A percentile compares a stretch with the other conserved stretches of the same genome.
Evolutionary conservation across 371 early-diverging fungal genomes (phyloP).

Genomic region (Quaeritorhiza haematococci): DNA sequence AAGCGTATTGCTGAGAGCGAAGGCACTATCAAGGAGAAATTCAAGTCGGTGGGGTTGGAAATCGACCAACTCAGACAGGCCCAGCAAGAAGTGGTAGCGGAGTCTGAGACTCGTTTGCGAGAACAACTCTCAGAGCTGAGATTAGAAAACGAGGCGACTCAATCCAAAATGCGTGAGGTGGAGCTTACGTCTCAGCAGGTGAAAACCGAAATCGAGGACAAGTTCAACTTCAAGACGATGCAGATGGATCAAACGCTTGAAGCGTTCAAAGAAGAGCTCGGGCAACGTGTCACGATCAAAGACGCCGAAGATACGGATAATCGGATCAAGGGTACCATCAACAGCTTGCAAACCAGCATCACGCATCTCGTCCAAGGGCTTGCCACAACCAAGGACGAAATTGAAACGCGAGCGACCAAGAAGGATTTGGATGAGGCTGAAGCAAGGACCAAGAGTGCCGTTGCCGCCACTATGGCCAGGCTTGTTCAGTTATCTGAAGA

Average conservation of each 20-base stretch:
- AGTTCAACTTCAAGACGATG: slow-evolving; percentile 18
- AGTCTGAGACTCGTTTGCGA: slow-evolving; percentile 13
- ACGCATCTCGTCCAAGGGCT: slow-evolving; percentile 1
- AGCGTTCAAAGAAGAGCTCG: slow-evolving; percentile 31
- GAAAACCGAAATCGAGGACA: slow-evolving; percentile 23
- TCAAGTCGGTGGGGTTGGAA: slow-evolving; percentile 11
- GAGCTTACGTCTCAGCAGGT: slow-evolving; percentile 1
- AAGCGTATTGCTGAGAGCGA: slow-evolving; percentile 1
- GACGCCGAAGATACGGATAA: slow-evolving; percentile 20
- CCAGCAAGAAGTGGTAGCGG: slow-evolving; percentile 12
- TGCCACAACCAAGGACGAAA: slow-evolving; percentile 11
- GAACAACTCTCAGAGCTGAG: slow-evolving; percentile 6
- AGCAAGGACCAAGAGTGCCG: slow-evolving; percentile 6
- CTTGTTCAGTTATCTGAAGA: slow-evolving; percentile 10
- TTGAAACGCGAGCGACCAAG: slow-evolving; percentile 15
- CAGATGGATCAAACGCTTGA: slow-evolving; percentile 29
- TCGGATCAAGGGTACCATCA: slow-evolving; percentile 10
- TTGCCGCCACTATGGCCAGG: background rate
- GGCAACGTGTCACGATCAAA: slow-evolving; percentile 13
- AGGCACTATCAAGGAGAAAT: slow-evolving; percentile 6
- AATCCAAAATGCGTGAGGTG: slow-evolving; percentile 1
- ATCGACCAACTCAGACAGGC: slow-evolving; percentile 17
- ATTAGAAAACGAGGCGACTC: slow-evolving; percentile 8
- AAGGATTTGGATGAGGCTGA: slow-evolving; percentile 24
- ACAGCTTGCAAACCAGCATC: slow-evolving; percentile 9